These are phyloP conservation scores for Dunaliella salina DNA, from an alignment of 163 green algal genomes.

Conservation along the genomic window DNA sequence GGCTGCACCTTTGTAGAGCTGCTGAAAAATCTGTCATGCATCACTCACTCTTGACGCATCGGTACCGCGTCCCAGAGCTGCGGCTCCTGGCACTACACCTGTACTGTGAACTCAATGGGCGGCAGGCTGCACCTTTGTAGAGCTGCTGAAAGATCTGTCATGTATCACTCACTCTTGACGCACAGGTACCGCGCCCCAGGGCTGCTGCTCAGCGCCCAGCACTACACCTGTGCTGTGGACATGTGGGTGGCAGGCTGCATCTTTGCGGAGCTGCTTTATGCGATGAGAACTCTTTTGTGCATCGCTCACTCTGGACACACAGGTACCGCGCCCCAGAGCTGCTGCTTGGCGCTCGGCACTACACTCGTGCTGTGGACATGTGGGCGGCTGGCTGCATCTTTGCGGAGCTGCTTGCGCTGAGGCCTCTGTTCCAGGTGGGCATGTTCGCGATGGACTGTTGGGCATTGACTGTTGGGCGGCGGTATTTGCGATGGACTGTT, in stretches of 20 bases:
- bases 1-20: constrained; percentile 97
- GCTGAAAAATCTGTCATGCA: constrained; percentile 89
- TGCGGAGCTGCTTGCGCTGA: constrained; percentile 82
- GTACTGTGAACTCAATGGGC: no score
- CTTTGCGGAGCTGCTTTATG: constrained; percentile 91
- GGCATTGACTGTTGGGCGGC: no score
- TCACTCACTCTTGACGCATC: constrained; percentile 49
- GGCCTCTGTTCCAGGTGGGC: constrained; percentile 89
- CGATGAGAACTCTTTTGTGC: constrained; percentile 85
- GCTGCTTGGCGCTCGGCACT: constrained; percentile 74
- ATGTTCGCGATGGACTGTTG: no score
- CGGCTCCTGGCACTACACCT: constrained; percentile 51
- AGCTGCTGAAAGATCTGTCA: constrained; percentile 93
- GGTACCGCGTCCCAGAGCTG: constrained; percentile 75
- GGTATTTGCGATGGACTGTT: no score
- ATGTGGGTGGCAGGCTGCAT: constrained; percentile 94
- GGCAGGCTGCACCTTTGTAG: constrained; percentile 95
- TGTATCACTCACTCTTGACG: constrained; percentile 63
- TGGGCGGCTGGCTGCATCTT: constrained; percentile 96
- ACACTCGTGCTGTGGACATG: constrained; percentile 89
- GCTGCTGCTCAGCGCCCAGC: constrained; percentile 75
- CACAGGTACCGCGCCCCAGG: constrained; percentile 65
- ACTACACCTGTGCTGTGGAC: constrained; percentile 88
- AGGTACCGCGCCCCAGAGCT: constrained; percentile 76
- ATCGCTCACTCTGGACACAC: constrained; percentile 48